Percentiles rank a stretch among this genome's conserved stretches.
phyloP scores from a whole-genome alignment of 495 filamentous ascomycete genomes.

The Niebla homalea region DNA sequence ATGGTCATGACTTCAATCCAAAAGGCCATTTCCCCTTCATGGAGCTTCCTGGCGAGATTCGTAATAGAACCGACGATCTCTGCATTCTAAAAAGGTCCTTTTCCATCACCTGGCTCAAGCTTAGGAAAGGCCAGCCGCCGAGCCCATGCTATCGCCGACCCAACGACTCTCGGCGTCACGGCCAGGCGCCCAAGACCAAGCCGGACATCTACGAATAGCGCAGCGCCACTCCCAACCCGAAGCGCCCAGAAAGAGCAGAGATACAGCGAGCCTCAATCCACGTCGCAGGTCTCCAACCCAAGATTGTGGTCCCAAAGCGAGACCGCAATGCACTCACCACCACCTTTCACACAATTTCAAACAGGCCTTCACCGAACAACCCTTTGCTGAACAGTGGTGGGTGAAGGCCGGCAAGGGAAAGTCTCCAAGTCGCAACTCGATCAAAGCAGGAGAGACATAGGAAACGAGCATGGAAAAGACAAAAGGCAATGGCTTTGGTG shows the following conservation, averaged over 20 bases:
- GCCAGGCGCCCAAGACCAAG: background rate
- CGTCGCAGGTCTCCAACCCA: too few species aligned
- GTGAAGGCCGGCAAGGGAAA: too few species aligned
- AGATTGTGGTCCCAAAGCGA: too few species aligned
- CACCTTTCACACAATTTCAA: too few species aligned
- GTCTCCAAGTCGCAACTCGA: too few species aligned
- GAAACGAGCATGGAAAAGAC: too few species aligned
- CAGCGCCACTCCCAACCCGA: background rate
- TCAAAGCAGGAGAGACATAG: too few species aligned
- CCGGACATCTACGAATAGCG: background rate
- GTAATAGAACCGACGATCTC: conserved; percentile 13
- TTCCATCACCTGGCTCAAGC: conserved; percentile 8
- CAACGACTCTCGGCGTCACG: background rate
- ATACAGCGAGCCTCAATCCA: background rate
- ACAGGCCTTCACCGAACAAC: too few species aligned
- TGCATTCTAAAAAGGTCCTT: conserved; percentile 6
- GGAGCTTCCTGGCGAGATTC: conserved; percentile 10
- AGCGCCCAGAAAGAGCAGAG: background rate
- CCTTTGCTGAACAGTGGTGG: too few species aligned
- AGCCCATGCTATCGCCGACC: conserved; percentile 2
- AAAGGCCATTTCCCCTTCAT: conserved; percentile 10
- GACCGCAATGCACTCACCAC: too few species aligned
- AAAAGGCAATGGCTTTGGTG: too few species aligned
- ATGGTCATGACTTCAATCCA: too few species aligned
- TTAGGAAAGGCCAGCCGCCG: conserved; percentile 4